Conservation (phyloP, 345 rosid genomes). For the Pistacia vera region DNA sequence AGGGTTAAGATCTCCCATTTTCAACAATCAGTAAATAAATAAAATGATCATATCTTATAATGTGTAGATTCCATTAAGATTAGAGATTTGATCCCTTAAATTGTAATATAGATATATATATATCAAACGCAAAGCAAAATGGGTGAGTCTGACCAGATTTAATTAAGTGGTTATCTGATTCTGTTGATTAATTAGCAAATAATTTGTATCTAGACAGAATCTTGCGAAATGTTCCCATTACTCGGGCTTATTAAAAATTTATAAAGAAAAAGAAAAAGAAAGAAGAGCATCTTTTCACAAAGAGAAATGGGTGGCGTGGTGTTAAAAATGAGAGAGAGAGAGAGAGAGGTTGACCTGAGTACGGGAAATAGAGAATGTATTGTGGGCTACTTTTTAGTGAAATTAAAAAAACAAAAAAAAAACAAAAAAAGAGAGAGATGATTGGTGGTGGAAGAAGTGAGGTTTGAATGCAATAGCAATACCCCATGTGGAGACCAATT, state of each 20-base stretch:
- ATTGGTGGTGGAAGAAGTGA: slow-evolving; percentile 30
- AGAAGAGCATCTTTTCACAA: too few species aligned
- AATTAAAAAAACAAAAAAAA: slow-evolving; percentile 2
- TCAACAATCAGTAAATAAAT: not conserved
- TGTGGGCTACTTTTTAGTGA: slow-evolving; percentile 20
- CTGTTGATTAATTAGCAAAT: not conserved
- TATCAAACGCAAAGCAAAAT: slow-evolving; percentile 1
- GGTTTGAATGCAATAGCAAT: slow-evolving; percentile 13
- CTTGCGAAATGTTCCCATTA: slow-evolving; percentile 25
- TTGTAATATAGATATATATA: not conserved
- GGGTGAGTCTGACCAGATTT: not conserved
- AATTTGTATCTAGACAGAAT: slow-evolving; percentile 30
- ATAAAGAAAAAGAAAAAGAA: not conserved
- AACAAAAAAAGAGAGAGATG: slow-evolving; percentile 12
- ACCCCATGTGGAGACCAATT: slow-evolving; percentile 51
- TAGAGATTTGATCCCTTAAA: slow-evolving; percentile 31
- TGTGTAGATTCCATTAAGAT: slow-evolving; percentile 32
- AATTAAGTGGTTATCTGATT: slow-evolving; percentile 12
- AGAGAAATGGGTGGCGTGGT: too few species aligned
- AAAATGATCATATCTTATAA: slow-evolving; percentile 13
- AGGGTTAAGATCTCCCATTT: slow-evolving; percentile 5
- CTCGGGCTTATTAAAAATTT: slow-evolving; percentile 6
- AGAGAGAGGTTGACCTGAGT: slow-evolving; percentile 22
- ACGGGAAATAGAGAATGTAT: not conserved
- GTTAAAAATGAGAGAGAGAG: not conserved